A percentile compares a stretch with the other conserved stretches of the same genome.
Evolutionary conservation across 2,329 filamentous ascomycete species (phyloP).

Genomic region (Didymella pinodella): DNA sequence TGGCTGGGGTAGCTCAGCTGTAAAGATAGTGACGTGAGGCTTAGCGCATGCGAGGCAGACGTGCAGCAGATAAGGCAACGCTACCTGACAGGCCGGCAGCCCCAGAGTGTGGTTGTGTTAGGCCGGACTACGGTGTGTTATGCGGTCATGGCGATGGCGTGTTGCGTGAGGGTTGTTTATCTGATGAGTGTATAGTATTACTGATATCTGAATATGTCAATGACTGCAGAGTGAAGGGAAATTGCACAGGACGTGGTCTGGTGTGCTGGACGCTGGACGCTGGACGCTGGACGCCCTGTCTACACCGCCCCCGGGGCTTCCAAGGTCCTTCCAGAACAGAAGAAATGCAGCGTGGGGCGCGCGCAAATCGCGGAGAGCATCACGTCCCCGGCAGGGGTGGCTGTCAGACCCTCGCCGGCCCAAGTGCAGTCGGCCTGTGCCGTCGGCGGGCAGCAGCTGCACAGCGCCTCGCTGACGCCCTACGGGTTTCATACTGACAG

Average conservation of each 20-base stretch:
- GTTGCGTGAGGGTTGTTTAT: background rate
- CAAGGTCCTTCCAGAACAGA: background rate
- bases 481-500: slow-evolving; percentile 14
- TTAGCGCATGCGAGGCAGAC: slow-evolving; percentile 21
- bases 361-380: slow-evolving; percentile 22
- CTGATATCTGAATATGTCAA: no score
- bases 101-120: slow-evolving; percentile 5
- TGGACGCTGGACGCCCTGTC: slow-evolving; percentile 1
- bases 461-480: slow-evolving; percentile 5
- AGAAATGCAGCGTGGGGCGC: slow-evolving; percentile 20
- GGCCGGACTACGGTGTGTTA: slow-evolving; percentile 11
- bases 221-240: no score
- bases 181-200: no score
- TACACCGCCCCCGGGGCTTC: slow-evolving; percentile 18
- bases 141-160: slow-evolving; percentile 18
- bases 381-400: slow-evolving; percentile 11
- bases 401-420: slow-evolving; percentile 3
- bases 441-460: slow-evolving; percentile 5
- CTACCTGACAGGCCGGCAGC: slow-evolving; percentile 33
- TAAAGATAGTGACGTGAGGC: slow-evolving; percentile 1
- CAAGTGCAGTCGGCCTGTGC: background rate
- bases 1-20: slow-evolving; percentile 12
- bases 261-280: background rate
- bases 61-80: slow-evolving; percentile 37
- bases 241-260: no score